A percentile compares a stretch with the other conserved stretches of the same genome.
Conservation (phyloP, 257 asterid genomes). For the Salvia rosmarinus region DNA sequence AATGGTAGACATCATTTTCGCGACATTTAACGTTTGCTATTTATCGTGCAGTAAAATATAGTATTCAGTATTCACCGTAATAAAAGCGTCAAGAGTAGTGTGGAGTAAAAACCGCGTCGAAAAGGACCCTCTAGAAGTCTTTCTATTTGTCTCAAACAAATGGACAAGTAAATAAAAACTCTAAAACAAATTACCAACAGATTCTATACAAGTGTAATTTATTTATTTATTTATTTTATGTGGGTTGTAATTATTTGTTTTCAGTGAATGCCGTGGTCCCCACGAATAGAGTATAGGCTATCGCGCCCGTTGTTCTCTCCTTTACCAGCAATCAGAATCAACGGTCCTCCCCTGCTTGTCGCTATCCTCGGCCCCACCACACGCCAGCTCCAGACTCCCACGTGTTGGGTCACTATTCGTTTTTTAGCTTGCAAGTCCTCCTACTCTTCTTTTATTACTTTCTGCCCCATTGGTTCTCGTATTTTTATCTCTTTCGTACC, state of each 20-base stretch:
- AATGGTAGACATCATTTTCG: neutral
- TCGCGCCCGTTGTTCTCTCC: constrained; percentile 35
- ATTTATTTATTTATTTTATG: neutral
- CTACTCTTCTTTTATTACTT: constrained; percentile 11
- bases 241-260: neutral
- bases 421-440: neutral
- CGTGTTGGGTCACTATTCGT: constrained; percentile 12
- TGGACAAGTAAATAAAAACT: neutral
- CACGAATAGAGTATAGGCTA: neutral
- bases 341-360: constrained; percentile 28
- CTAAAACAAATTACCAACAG: neutral
- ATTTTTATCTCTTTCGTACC: neutral
- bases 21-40: neutral
- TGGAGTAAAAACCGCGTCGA: neutral
- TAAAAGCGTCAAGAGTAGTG: neutral
- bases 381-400: constrained; percentile 40
- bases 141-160: neutral
- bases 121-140: neutral
- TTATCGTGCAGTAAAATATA: neutral
- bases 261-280: constrained; percentile 26
- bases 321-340: constrained; percentile 33
- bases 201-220: neutral
- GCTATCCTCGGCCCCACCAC: constrained; percentile 34
- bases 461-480: neutral
- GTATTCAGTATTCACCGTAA: neutral